Evolutionary conservation across 1,284 basidiomycete species (phyloP).

Genomic region (Ustilago crameri): DNA sequence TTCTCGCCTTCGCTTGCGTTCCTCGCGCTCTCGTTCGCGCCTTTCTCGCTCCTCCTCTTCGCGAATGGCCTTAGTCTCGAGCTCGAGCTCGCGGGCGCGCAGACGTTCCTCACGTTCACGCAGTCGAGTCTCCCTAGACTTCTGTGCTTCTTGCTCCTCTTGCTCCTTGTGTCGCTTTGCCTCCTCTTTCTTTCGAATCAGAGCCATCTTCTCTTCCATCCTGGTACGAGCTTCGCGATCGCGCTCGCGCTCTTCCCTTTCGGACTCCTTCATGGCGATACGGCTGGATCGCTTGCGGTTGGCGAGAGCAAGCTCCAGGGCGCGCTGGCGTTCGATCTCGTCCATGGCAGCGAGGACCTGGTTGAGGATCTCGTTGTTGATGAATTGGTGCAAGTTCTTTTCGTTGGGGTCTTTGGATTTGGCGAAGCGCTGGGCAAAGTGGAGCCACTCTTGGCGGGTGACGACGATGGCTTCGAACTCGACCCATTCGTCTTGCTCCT

Average conservation of each 20-base stretch:
- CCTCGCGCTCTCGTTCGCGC: conserved; percentile 52
- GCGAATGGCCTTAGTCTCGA: conserved; percentile 49
- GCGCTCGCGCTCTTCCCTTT: conserved; percentile 73
- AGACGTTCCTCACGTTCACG: conserved; percentile 70
- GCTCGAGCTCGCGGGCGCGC: conserved; percentile 66
- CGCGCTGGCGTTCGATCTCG: conserved; percentile 70
- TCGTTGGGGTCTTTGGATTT: conserved; percentile 81
- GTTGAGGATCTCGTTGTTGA: conserved; percentile 77
- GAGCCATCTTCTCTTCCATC: conserved; percentile 71
- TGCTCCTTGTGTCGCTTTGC: conserved; percentile 72
- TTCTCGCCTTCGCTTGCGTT: conserved; percentile 75
- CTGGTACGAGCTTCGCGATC: conserved; percentile 68
- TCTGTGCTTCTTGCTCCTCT: conserved; percentile 69
- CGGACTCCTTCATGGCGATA: conserved; percentile 74
- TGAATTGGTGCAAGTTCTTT: conserved; percentile 77
- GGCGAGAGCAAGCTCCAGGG: conserved; percentile 75
- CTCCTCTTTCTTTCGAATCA: conserved; percentile 71
- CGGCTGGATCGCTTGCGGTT: conserved; percentile 85
- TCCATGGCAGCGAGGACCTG: conserved; percentile 72
- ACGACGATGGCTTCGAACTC: conserved; percentile 76
- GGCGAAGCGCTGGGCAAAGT: conserved; percentile 77
- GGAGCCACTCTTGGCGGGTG: conserved; percentile 75
- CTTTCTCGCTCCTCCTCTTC: conserved; percentile 58
- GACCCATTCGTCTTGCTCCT: conserved; percentile 64
- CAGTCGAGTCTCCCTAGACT: conserved; percentile 68